Evolutionary conservation across 192 early-diverging fungal genomes (phyloP), one percentile per base, ranked within the genome.

Genomic region (Powellomyces hirtus): DNA sequence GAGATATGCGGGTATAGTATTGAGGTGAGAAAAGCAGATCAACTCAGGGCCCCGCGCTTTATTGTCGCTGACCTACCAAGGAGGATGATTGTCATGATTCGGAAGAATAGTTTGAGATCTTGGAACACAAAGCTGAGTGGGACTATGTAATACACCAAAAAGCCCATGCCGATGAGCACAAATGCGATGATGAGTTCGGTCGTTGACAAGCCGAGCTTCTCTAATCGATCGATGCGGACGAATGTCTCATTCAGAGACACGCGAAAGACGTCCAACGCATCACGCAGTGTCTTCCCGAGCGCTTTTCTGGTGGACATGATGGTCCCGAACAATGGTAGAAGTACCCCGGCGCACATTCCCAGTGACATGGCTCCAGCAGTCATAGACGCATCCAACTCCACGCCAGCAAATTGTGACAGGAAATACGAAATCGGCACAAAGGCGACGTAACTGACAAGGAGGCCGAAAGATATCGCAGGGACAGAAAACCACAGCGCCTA

Each of bases 221-320:
- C 58, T 29, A 76, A 36, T 26, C 45, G 22, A 33, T 71, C 40
- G 26, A 76, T 56, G 14, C 35, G 34, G 14, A 72, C 75, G 10
- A 36, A 38, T 16, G 62, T 46, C 8, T 76, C 70, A 22, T 68
- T 66, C 1, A 66, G 42, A 24, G 71, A 30, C 34, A 33, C 37
- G 59, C 53, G 75, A 55, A 71, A 76, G 4, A 76, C 46, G 62
- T 76, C 75, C n/a, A 76, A 38, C 1, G 75, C 70, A 33, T 76
- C 75, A 1, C 75, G 69, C 36, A 76, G 45, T 0, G 75, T 72
- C 33, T 72, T 63, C 1, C 68, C 55, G 20, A 76, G 46, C 0
- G 75, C 75, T 1, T 70, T 50, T n/a, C 46, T 61, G 26, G 59
- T 72, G 0, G 71, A 38, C 24, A 66, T 35, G n/a, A 72, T 52